A percentile compares a stretch with the other conserved stretches of the same genome.
These are phyloP conservation scores for Exophiala dermatitidis DNA, from an alignment of 2,329 filamentous ascomycete species.

Conservation along the genomic window DNA sequence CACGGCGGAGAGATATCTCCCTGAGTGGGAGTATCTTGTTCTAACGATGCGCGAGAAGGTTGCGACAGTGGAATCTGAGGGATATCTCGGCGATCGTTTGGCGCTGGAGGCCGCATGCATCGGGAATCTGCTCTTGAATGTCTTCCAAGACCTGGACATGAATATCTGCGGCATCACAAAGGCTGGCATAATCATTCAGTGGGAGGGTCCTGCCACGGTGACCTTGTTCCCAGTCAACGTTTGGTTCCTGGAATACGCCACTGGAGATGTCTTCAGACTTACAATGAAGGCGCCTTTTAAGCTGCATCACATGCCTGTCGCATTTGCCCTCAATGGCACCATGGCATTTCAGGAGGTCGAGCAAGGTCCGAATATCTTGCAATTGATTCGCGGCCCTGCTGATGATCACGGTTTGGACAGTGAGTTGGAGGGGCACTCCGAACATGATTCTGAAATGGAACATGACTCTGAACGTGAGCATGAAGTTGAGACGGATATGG, in stretches of 20 bases:
- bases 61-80: neutral
- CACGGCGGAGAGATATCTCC: neutral
- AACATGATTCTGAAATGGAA: no score
- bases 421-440: no score
- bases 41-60: neutral
- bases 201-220: neutral
- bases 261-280: neutral
- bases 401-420: no score
- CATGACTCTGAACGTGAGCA: no score
- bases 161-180: neutral
- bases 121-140: neutral
- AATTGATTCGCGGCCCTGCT: neutral
- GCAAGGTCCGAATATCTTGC: neutral
- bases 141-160: neutral
- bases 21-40: neutral
- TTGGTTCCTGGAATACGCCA: neutral
- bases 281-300: neutral
- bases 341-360: slow-evolving; percentile 1
- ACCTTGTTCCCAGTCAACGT: neutral
- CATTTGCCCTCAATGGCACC: neutral
- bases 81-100: neutral
- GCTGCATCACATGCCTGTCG: neutral
- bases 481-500: no score
- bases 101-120: neutral
- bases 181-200: neutral